Percentiles rank a stretch among this genome's conserved stretches.
phyloP scores from a whole-genome alignment of 2,329 filamentous ascomycete species.

The Lachnellula suecica region DNA sequence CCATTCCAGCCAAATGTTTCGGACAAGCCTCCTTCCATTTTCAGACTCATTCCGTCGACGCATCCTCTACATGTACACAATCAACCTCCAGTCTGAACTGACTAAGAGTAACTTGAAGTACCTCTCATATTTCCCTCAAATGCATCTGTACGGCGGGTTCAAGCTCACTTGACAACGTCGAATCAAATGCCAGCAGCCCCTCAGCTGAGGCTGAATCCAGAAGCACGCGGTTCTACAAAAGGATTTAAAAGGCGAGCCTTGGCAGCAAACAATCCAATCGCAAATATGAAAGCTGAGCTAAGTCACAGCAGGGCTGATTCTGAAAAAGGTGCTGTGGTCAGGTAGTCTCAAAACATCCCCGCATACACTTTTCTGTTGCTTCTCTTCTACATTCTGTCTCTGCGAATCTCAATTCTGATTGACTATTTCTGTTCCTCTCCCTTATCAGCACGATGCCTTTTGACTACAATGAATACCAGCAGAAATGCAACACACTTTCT shows the following conservation, averaged over 20 bases:
- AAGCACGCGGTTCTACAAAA: not conserved
- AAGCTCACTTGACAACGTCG: not conserved
- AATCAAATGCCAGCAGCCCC: not conserved
- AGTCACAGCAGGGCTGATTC: not conserved
- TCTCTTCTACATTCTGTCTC: not conserved
- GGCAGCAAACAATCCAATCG: not conserved
- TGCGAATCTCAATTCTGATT: not conserved
- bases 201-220: slow-evolving; percentile 8
- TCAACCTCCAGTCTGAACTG: too few relatives aligned
- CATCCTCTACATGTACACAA: too few relatives aligned
- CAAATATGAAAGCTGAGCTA: not conserved
- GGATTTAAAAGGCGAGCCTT: not conserved
- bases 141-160: not conserved
- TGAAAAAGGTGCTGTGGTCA: not conserved
- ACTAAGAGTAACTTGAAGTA: too few relatives aligned
- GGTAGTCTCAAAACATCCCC: not conserved
- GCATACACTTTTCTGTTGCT: not conserved
- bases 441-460: slow-evolving; percentile 35
- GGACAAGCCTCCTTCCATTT: too few relatives aligned
- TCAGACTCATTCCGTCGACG: too few relatives aligned
- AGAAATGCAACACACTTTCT: slow-evolving; percentile 37
- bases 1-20: too few relatives aligned
- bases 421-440: not conserved
- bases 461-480: slow-evolving; percentile 40
- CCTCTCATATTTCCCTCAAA: too few relatives aligned